Conservation (phyloP, 345 rosid genomes). For the Bruguiera parviflora region DNA sequence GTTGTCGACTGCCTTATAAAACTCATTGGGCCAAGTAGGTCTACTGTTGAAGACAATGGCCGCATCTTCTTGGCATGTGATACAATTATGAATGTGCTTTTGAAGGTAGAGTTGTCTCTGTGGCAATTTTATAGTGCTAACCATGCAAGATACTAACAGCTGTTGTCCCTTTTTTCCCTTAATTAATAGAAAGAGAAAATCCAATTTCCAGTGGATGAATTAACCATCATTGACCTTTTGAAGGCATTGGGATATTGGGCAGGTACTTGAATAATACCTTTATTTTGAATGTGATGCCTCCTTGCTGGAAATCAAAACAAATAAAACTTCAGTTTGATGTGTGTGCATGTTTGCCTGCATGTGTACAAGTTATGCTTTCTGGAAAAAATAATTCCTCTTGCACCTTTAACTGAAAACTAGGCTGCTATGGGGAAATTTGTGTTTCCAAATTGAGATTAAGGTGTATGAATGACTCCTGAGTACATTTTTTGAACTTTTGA, state of each 20-base stretch:
- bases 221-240: conserved; percentile 41
- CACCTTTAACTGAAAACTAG: too few relatives aligned
- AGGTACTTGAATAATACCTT: conserved; percentile 38
- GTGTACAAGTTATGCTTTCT: too few relatives aligned
- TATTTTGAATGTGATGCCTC: neutral
- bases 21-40: conserved; percentile 37
- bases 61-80: conserved; percentile 78
- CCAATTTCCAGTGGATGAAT: conserved; percentile 40
- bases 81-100: conserved; percentile 71
- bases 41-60: conserved; percentile 40
- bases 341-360: too few relatives aligned
- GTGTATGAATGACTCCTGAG: neutral
- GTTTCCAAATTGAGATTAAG: conserved; percentile 7
- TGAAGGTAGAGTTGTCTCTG: conserved; percentile 54
- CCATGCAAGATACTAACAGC: conserved; percentile 10
- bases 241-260: conserved; percentile 65
- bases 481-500: neutral
- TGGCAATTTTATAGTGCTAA: neutral
- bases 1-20: conserved; percentile 68
- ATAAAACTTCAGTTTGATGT: neutral
- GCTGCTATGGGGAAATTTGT: too few relatives aligned
- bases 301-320: neutral
- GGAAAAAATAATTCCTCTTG: too few relatives aligned
- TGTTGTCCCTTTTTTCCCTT: conserved; percentile 1
- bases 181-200: conserved; percentile 48